A percentile compares a stretch with the other conserved stretches of the same genome.
phyloP scores from a whole-genome alignment of 2,329 filamentous ascomycete genomes.

The Ophiostoma triangulosporum region DNA sequence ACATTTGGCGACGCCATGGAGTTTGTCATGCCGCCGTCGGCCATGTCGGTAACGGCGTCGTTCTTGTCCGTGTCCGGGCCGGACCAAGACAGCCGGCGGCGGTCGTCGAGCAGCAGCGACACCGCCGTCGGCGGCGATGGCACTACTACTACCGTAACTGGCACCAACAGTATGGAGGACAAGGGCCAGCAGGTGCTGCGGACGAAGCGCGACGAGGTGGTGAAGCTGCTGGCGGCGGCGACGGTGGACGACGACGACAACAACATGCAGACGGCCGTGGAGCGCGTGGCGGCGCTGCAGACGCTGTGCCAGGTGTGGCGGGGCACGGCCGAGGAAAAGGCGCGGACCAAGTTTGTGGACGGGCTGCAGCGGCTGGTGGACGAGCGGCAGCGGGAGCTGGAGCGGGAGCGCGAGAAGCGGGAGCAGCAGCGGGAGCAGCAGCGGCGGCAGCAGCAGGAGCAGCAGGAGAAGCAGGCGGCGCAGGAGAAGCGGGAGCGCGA shows the following conservation, averaged over 20 bases:
- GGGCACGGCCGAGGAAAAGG: conserved; percentile 90
- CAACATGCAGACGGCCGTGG: conserved; percentile 49
- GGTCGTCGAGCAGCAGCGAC: not conserved
- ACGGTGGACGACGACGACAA: not conserved
- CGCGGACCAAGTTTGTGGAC: conserved; percentile 69
- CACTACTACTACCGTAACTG: no score
- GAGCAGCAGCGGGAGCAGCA: conserved; percentile 10
- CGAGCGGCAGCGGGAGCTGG: conserved; percentile 46
- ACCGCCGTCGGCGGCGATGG: not conserved
- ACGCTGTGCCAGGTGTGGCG: conserved; percentile 74
- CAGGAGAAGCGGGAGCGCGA: not conserved
- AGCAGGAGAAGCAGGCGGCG: not conserved
- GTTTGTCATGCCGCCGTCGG: conserved; percentile 81
- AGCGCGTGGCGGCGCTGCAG: conserved; percentile 64
- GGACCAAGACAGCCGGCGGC: conserved; percentile 47
- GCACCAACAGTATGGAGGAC: conserved; percentile 46
- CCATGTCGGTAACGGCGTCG: conserved; percentile 68
- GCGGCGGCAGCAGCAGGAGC: not conserved
- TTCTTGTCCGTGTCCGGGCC: conserved; percentile 86
- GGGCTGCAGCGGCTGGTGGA: conserved; percentile 69
- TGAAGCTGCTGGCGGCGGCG: conserved; percentile 37
- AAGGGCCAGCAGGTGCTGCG: conserved; percentile 73
- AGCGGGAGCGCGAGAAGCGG: conserved; percentile 29
- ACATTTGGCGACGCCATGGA: conserved; percentile 93
- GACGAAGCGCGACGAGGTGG: conserved; percentile 57